Base-by-base conservation (phyloP, 257 asterid genomes). In the Sherardia arvensis region DNA sequence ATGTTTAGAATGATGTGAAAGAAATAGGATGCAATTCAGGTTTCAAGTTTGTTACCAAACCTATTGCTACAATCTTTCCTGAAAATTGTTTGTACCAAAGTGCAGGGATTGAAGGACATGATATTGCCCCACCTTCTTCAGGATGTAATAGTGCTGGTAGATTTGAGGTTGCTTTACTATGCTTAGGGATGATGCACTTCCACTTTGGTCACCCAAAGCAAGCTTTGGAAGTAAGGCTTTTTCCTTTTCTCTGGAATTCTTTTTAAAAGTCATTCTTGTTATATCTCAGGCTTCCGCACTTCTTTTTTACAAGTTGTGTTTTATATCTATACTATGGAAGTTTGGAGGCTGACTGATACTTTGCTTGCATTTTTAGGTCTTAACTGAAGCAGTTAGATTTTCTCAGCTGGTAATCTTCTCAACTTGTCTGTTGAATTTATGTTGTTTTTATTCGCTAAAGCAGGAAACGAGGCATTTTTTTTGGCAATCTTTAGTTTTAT, bases 101-200 rank as follows among this genome's bases (percentile, higher is more conserved):
- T 92, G 99, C 99, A 89, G 99, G 99, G 95, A 90, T 85, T 60
- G 99, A 92, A 83, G 99, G 99, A 71, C 71, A 79, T 68, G 96
- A 89, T 60, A 71, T 65, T 73, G 78, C 67, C 69, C 80, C 94
- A 27, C 80, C 91, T 71, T 83, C 88, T 49, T 79, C 91, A 54
- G 83, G 87, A 71, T 71, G 78, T 79, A 73, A 61, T 73, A 75
- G 75, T 78, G 77, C 81, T 67, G 97, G 97, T 64, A 89, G 96
- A 84, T 92, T 85, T 74, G 97, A 89, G 76, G 78, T 80, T 64
- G 99, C 96, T 59, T 78, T 92, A 69, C 73, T 92, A 77, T 89
- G 96, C 76, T 81, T 89, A 76, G 99, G 97, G 70, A 89, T 90
- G 96, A 87, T 84, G 96, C 99, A 92, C 72, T 85, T 89, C 81